Evolutionary conservation across 2,329 filamentous ascomycete genomes (phyloP).

Genomic region (Ophiobolus disseminans): DNA sequence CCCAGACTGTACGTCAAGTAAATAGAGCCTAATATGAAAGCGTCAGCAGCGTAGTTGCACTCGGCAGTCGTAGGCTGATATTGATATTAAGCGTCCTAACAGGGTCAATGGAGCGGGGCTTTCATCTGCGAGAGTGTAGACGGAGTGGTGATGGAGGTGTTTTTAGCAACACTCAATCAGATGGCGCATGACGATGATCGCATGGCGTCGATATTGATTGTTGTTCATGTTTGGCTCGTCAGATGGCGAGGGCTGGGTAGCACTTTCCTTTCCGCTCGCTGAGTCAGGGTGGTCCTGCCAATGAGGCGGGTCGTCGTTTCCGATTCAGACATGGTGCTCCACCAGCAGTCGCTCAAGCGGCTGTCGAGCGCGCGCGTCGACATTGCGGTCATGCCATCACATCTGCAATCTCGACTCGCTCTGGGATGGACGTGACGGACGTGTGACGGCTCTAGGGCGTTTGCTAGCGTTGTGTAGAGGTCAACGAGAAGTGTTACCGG

Average conservation of each 20-base stretch:
- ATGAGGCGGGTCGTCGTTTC: slow-evolving; percentile 15
- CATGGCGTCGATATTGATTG: neutral
- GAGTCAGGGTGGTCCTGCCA: slow-evolving; percentile 19
- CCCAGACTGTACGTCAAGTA: neutral
- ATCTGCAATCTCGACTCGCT: slow-evolving; percentile 21
- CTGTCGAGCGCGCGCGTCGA: slow-evolving; percentile 33
- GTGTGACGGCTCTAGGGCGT: slow-evolving; percentile 23
- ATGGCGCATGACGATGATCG: slow-evolving; percentile 10
- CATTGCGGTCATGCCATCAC: slow-evolving; percentile 23
- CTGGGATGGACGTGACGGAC: slow-evolving; percentile 19
- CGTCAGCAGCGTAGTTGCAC: neutral
- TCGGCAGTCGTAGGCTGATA: slow-evolving; percentile 5
- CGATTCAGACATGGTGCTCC: slow-evolving; percentile 23
- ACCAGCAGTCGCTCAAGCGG: slow-evolving; percentile 20
- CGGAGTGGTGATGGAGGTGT: slow-evolving; percentile 15
- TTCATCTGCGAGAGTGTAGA: too few species aligned
- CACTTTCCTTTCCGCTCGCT: slow-evolving; percentile 9
- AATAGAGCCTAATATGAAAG: neutral
- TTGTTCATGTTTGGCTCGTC: neutral
- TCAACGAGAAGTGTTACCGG: slow-evolving; percentile 1
- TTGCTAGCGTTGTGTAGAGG: neutral
- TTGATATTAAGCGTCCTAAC: slow-evolving; percentile 6
- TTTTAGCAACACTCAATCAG: slow-evolving; percentile 17
- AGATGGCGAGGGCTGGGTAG: slow-evolving; percentile 12
- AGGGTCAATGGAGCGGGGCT: too few species aligned